These are phyloP conservation scores for Coriaria nepalensis DNA, from an alignment of 306 rosid species.

Conservation along the genomic window DNA sequence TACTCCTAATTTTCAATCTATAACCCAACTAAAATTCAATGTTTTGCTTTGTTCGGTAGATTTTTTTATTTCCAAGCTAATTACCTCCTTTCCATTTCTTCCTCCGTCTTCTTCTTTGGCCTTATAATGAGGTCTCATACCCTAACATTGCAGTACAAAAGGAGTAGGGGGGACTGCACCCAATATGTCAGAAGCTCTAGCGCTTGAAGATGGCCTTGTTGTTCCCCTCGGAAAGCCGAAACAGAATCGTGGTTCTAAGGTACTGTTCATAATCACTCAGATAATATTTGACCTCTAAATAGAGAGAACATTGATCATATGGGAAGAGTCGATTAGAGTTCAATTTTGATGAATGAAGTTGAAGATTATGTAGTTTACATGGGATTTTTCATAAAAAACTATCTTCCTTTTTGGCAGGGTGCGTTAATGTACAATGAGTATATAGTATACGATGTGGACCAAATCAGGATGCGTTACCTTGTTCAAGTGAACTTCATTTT, in stretches of 20 bases:
- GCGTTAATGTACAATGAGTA: constrained; percentile 65
- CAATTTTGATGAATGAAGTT: too few species aligned
- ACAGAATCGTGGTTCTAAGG: constrained; percentile 20
- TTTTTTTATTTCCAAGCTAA: too few species aligned
- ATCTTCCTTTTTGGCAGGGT: constrained; percentile 37
- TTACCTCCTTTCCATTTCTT: too few species aligned
- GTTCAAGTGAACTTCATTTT: constrained; percentile 65
- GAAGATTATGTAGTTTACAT: neutral
- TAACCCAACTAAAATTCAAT: too few species aligned
- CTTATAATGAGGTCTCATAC: constrained; percentile 9
- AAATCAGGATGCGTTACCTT: constrained; percentile 75
- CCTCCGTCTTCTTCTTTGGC: too few species aligned
- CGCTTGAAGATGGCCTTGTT: constrained; percentile 49
- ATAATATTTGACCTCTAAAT: neutral
- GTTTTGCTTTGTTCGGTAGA: too few species aligned
- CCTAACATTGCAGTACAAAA: constrained; percentile 55
- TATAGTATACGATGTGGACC: constrained; percentile 79
- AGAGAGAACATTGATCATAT: neutral
- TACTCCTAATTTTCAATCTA: neutral
- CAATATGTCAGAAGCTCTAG: constrained; percentile 44
- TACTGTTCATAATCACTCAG: constrained; percentile 2
- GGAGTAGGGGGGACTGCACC: constrained; percentile 81
- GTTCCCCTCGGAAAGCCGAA: constrained; percentile 69
- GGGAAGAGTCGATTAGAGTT: neutral
- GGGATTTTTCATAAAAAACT: neutral